These are phyloP conservation scores for Exophiala sp. DNA, from an alignment of 2,329 filamentous ascomycete species.

Conservation along the genomic window DNA sequence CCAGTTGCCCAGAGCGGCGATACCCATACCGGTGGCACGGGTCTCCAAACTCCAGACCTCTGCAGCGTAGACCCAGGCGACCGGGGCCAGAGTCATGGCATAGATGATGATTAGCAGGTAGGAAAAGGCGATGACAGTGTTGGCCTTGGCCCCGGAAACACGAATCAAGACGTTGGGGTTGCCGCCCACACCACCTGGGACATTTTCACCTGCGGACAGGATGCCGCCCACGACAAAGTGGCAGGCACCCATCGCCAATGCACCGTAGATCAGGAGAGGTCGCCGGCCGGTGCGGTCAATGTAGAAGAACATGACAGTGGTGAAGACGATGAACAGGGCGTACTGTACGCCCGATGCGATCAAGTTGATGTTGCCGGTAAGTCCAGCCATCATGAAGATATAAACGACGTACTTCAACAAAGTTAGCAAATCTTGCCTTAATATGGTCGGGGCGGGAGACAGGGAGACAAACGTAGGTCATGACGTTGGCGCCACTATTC, in stretches of 20 bases:
- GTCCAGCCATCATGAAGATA: constrained; percentile 36
- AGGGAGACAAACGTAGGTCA: constrained; percentile 30
- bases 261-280: constrained; percentile 43
- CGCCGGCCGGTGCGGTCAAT: constrained; percentile 47
- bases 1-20: constrained; percentile 52
- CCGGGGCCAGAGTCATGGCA: constrained; percentile 57
- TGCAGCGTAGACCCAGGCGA: constrained; percentile 60
- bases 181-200: constrained; percentile 42
- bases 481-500: constrained; percentile 39
- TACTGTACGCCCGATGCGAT: constrained; percentile 33
- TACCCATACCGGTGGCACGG: constrained; percentile 52
- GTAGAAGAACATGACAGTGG: constrained; percentile 29
- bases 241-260: constrained; percentile 41
- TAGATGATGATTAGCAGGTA: constrained; percentile 61
- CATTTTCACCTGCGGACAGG: constrained; percentile 38
- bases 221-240: constrained; percentile 46
- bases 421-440: not conserved
- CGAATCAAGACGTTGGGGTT: constrained; percentile 50
- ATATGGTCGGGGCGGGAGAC: no score
- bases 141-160: constrained; percentile 49
- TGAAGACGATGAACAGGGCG: constrained; percentile 33
- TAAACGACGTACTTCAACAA: not conserved
- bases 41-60: constrained; percentile 60
- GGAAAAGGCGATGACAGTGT: constrained; percentile 60
- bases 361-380: constrained; percentile 35